A percentile compares a stretch with the other conserved stretches of the same genome.
phyloP scores from a whole-genome alignment of 345 rosid species.

The Syzygium grande region DNA sequence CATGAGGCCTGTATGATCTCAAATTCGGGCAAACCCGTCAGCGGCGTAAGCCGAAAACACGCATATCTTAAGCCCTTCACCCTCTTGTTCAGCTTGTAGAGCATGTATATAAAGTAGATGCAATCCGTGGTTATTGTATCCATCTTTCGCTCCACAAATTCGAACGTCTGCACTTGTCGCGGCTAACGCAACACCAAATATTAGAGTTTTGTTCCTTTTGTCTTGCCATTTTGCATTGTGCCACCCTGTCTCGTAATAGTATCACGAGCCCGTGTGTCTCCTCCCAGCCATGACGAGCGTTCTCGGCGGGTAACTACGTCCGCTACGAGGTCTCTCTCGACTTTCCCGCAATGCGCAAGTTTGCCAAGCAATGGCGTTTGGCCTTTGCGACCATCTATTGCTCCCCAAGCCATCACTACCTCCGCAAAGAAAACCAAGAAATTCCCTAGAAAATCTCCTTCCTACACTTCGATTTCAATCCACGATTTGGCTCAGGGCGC shows the following conservation, averaged over 20 bases:
- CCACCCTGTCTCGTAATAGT: neutral
- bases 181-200: too few species aligned
- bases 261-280: neutral
- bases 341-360: constrained; percentile 9
- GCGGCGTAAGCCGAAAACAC: too few species aligned
- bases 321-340: constrained; percentile 11
- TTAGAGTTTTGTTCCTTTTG: too few species aligned
- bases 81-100: too few species aligned
- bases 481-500: neutral
- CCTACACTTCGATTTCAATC: constrained; percentile 10
- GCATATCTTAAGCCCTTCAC: too few species aligned
- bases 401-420: neutral
- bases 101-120: too few species aligned
- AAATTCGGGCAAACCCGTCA: too few species aligned
- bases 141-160: too few species aligned
- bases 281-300: neutral
- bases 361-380: constrained; percentile 38
- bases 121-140: too few species aligned
- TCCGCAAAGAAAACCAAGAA: neutral
- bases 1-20: too few species aligned
- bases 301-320: neutral
- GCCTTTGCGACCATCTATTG: constrained; percentile 27
- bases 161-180: too few species aligned
- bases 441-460: neutral
- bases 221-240: too few species aligned